A percentile compares a stretch with the other conserved stretches of the same genome.
These are phyloP conservation scores for Psidium friedrichsthalianum DNA, from an alignment of 345 rosid genomes.

Conservation along the genomic window DNA sequence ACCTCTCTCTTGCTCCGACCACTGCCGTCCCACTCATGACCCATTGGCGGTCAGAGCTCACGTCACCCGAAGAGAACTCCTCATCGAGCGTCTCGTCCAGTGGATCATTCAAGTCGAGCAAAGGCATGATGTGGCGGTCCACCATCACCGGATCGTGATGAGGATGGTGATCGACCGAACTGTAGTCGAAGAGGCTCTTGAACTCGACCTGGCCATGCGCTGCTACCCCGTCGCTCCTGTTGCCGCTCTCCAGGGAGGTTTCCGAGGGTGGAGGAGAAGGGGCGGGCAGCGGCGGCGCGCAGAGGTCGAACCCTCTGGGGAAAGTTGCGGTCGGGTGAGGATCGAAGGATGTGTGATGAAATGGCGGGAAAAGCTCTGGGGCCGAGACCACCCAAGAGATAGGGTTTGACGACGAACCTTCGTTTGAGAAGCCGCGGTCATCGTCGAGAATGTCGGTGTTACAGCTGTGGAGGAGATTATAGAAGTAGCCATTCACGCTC, in stretches of 20 bases:
- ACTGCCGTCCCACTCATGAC: too few species aligned
- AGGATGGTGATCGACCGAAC: too few species aligned
- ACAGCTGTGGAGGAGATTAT: neutral
- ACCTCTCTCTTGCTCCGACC: too few species aligned
- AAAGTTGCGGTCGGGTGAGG: neutral
- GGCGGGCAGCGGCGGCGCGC: neutral
- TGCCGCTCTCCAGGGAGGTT: neutral
- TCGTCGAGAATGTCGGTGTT: neutral
- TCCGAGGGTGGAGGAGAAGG: neutral
- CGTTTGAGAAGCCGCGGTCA: neutral
- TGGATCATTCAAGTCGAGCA: too few species aligned
- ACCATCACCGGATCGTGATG: too few species aligned
- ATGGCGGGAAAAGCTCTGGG: neutral
- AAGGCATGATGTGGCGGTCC: too few species aligned
- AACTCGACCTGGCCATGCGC: neutral
- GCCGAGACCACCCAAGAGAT: conserved; percentile 5
- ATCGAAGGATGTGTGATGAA: neutral
- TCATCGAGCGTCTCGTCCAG: too few species aligned
- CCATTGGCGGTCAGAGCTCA: too few species aligned
- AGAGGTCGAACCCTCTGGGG: neutral
- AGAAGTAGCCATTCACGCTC: neutral
- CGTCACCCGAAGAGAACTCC: too few species aligned
- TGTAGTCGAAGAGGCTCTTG: too few species aligned
- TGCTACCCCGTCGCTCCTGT: neutral
- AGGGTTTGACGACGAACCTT: neutral